Base-by-base conservation (phyloP, 305 asterid species). In the Rubia tinctorum region DNA sequence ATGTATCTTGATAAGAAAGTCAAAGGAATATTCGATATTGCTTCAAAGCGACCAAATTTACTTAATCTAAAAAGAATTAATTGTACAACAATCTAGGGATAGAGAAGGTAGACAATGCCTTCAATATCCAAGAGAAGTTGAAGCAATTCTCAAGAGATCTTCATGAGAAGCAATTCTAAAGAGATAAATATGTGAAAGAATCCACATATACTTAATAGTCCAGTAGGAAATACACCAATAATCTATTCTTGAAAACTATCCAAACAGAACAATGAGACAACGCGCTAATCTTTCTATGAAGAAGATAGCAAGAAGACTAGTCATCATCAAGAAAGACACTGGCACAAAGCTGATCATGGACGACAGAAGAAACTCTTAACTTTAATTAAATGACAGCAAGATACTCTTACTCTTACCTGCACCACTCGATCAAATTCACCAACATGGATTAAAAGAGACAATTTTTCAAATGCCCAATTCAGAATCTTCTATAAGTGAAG, bases 401-500 rank as follows among this genome's bases (percentile, higher is more conserved):
- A 44, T 15, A 42, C 63, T 73, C 83, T 76, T 72, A 94, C 99
- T n/a, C n/a, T n/a, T n/a, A n/a, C n/a, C 97, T 94, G 97, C 45
- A 89, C 95, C 76, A 91, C 93, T 80, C 97, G 91, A 80, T 90
- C 99, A 60, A 97, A 87, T 81, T 94, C 99, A 75, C n/a, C n/a
- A n/a, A n/a, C n/a, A n/a, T n/a, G n/a, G n/a, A n/a, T n/a, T n/a
- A n/a, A n/a, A n/a, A n/a, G n/a, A n/a, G n/a, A n/a, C n/a, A n/a
- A n/a, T n/a, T n/a, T n/a, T n/a, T n/a, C n/a, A n/a, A n/a, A n/a
- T n/a, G n/a, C n/a, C n/a, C n/a, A n/a, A n/a, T n/a, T n/a, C n/a
- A n/a, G n/a, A n/a, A n/a, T n/a, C n/a, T n/a, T n/a, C n/a, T n/a
- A n/a, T n/a, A n/a, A n/a, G n/a, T n/a, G n/a, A n/a, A n/a, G n/a